Evolutionary conservation across 225 moss, liverwort and hornwort genomes (phyloP), one percentile per base, ranked within the genome.

Genomic region (Climacium dendroides): DNA sequence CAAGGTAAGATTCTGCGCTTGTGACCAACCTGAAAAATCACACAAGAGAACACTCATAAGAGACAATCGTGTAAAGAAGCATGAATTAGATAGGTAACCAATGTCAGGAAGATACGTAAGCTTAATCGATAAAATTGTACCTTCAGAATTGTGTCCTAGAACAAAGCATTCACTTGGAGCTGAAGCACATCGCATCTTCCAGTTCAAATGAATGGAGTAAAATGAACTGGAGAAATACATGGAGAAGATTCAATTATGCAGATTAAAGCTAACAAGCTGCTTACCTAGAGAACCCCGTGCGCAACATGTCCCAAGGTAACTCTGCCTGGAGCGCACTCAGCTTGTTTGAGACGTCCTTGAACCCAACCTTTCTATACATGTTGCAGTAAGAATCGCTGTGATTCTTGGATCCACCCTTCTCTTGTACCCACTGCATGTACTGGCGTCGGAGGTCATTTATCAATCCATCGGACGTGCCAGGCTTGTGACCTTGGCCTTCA

Each of bases 1-100:
- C 96, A 83, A 98, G 89, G 80, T 96, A 98, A 22, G 98, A 95
- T 88, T 98, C 96, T 48, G 98, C 95, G 86, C 98, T 98, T 19
- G 96, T 96, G 58, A 95, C 94, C 96, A 96, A 93, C 88, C 96
- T 93, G 90, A 43, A 80, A 84, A 86, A 39, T 48, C 57, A 76
- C 47, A 73, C 55, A 83, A 47, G 53, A 84, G 45, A 73, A 54
- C 62, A 32, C 47, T 84, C 55, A 62, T 91, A 30, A 86, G 89
- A 80, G 84, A 69, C 18, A 48, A 60, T 73, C 30, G 16, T 59
- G 59, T 84, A 58, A 39, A 52, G 48, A 39, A 61, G 23, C 30
- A 50, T 64, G 43, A 80, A 74, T 66, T 59, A n/a, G 80, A 77
- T n/a, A 28, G 22, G 62, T 61, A 48, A 80, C 50, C 41, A 74